Conservation (phyloP, 176 grass and related monocot species). For the Pontederia crassipes region DNA sequence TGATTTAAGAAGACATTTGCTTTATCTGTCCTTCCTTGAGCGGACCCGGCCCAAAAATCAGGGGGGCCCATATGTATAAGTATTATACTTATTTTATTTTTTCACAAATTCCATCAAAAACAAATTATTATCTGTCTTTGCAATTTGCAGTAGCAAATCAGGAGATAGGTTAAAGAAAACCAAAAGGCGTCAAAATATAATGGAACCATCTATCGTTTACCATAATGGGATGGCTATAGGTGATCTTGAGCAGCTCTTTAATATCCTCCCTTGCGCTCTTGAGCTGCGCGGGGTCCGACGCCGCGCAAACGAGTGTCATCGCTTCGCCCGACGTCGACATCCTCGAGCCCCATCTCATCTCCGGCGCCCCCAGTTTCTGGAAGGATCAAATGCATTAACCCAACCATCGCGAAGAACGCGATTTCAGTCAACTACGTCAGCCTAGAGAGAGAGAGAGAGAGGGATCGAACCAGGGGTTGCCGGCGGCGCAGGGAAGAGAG, state of each 20-base stretch:
- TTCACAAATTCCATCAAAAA: no score
- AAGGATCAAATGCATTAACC: conserved; percentile 6
- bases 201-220: conserved; percentile 23
- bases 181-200: not conserved
- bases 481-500: conserved; percentile 14
- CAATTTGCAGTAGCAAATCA: no score
- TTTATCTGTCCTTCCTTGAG: no score
- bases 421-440: not conserved
- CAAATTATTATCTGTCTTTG: no score
- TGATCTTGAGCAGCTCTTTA: conserved; percentile 60
- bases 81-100: no score
- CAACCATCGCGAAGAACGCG: not conserved
- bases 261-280: conserved; percentile 79
- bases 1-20: no score
- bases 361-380: conserved; percentile 20
- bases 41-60: no score
- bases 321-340: conserved; percentile 3
- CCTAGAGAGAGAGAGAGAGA: conserved; percentile 5
- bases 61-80: no score
- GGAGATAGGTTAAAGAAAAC: not conserved
- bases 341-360: not conserved
- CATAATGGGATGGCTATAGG: conserved; percentile 79
- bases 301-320: conserved; percentile 24
- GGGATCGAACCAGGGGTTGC: conserved; percentile 14
- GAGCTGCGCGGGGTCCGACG: conserved; percentile 52